A percentile compares a stretch with the other conserved stretches of the same genome.
Conservation (phyloP, 176 grass and related monocot species). For the Oryza brachyantha region DNA sequence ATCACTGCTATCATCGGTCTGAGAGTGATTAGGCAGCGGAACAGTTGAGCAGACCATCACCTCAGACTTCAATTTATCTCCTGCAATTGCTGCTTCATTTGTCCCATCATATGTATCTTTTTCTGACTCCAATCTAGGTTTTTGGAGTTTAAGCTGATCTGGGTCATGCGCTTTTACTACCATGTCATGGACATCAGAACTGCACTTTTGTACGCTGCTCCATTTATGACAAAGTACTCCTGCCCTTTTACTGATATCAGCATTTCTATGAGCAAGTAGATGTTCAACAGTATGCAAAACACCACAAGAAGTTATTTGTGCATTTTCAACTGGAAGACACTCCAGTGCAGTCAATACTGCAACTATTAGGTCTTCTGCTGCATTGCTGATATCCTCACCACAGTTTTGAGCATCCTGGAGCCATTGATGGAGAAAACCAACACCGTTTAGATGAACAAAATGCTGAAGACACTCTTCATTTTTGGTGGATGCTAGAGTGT, state of each 20-base stretch:
- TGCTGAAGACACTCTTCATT: constrained; percentile 55
- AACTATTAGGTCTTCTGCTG: constrained; percentile 44
- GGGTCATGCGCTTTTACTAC: constrained; percentile 2
- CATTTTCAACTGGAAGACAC: constrained; percentile 33
- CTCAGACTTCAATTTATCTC: constrained; percentile 19
- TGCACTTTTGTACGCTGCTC: constrained; percentile 9
- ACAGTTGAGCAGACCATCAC: neutral
- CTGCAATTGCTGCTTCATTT: constrained; percentile 1
- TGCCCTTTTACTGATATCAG: constrained; percentile 53
- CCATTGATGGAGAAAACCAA: constrained; percentile 63
- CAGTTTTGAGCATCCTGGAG: constrained; percentile 55
- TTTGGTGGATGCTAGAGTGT: constrained; percentile 37
- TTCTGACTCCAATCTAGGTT: constrained; percentile 8
- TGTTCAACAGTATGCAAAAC: constrained; percentile 40
- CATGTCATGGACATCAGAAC: neutral
- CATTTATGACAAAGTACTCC: constrained; percentile 47
- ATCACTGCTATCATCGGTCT: constrained; percentile 19
- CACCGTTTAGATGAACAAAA: constrained; percentile 58
- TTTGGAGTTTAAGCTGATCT: constrained; percentile 3
- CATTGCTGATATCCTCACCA: constrained; percentile 1
- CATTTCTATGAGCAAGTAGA: constrained; percentile 42
- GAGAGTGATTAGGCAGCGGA: constrained; percentile 9
- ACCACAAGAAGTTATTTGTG: constrained; percentile 34
- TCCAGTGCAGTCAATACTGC: constrained; percentile 46
- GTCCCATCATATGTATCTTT: neutral